Evolutionary conservation across 192 early-diverging fungal genomes (phyloP), one percentile per base, ranked within the genome.

Genomic region (Diversispora epigaea): DNA sequence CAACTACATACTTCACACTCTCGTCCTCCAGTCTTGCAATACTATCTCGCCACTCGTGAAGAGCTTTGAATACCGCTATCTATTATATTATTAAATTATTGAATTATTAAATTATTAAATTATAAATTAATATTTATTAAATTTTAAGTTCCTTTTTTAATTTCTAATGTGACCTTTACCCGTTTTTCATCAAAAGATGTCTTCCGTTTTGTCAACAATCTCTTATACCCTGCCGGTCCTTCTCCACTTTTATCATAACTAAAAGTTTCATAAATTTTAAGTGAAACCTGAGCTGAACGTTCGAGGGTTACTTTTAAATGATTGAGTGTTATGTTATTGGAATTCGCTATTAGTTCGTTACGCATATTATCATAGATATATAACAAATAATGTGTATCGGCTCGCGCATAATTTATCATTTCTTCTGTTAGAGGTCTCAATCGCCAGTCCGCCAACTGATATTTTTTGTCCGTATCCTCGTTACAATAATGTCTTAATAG

Each of bases 401-500:
- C 85, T 14, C 95, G 88, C 0, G 98, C 98, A 79, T 99, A 99
- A 15, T 80, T 79, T 69, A 95, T 62, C 96, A 99, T 96, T 76
- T 98, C 97, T 14, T 78, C 76, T 3, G 98, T 93, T 15, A 99
- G 67, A 6, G 98, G 98, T n/a, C 93, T 92, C 69, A 98, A 92
- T 75, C 98, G 83, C 98, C 98, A 99, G 81, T 99, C 98, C 19
- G 96, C 96, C 63, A 94, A 78, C 83, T 99, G 98, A 81, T 93
- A 98, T 77, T 87, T 84, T 76, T 99, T 99, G 81, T 99, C 93
- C 0, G 95, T 90, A 56, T 89, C 85, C 25, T 92, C 87, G 21
- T 86, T 76, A 79, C 94, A 94, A 78, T 94, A 97, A 19, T 81
- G 75, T 50, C 91, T 85, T 43, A 99, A 80, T 52, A 99, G 76